Percentiles rank a stretch among this genome's conserved stretches.
These are phyloP conservation scores for Penicillium frequentans DNA, from an alignment of 2,329 filamentous ascomycete genomes.

Conservation along the genomic window DNA sequence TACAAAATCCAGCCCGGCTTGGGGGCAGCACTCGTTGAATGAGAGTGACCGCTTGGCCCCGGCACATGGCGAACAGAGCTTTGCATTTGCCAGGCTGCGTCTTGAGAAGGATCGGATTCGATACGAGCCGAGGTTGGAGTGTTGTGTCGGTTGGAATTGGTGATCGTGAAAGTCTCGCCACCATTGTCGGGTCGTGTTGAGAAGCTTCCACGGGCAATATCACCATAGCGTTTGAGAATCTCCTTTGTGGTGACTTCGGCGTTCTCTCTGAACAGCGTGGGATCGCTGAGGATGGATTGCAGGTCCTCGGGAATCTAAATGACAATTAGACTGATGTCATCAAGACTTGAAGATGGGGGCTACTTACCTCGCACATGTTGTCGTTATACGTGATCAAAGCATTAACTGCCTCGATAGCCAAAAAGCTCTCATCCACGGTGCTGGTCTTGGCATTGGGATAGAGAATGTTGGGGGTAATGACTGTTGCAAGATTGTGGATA, in stretches of 20 bases:
- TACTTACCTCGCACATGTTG: conserved; percentile 90
- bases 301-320: conserved; percentile 87
- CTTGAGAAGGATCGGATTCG: conserved; percentile 79
- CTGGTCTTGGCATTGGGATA: conserved; percentile 68
- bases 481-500: conserved; percentile 92
- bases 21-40: conserved; percentile 28
- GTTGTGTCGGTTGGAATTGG: conserved; percentile 39
- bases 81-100: conserved; percentile 74
- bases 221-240: conserved; percentile 89
- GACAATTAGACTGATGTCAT: conserved; percentile 2
- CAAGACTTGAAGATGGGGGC: not conserved
- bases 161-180: conserved; percentile 54
- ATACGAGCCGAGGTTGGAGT: conserved; percentile 62
- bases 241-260: conserved; percentile 95
- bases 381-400: conserved; percentile 90
- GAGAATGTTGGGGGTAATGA: conserved; percentile 94
- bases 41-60: conserved; percentile 40
- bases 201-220: conserved; percentile 68
- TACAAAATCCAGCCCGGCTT: conserved; percentile 27
- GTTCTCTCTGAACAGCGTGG: conserved; percentile 73
- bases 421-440: conserved; percentile 84
- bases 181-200: conserved; percentile 54
- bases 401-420: conserved; percentile 90
- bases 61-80: conserved; percentile 75
- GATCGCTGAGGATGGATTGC: conserved; percentile 80